Evolutionary conservation across 768 basidiomycete species (phyloP).

Genomic region (Leccinum ochraceum): DNA sequence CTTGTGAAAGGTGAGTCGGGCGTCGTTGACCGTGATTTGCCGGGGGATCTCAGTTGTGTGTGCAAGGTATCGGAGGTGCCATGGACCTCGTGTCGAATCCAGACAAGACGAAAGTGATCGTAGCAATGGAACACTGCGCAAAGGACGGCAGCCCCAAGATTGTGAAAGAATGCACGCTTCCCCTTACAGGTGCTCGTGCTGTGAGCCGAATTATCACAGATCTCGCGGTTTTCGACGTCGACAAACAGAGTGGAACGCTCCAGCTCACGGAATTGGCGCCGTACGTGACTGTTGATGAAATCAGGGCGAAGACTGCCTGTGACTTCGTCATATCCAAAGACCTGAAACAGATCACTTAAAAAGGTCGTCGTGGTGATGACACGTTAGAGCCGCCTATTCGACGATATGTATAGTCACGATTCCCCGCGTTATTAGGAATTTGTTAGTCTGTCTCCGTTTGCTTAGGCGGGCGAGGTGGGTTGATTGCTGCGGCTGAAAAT

Average conservation of each 20-base stretch:
- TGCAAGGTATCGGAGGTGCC: constrained; percentile 85
- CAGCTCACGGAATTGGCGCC: constrained; percentile 74
- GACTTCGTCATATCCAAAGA: constrained; percentile 62
- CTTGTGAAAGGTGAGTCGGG: constrained; percentile 67
- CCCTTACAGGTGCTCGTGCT: constrained; percentile 81
- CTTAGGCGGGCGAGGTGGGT: constrained; percentile 5
- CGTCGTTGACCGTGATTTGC: constrained; percentile 47
- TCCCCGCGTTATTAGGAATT: neutral
- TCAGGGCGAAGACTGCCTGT: constrained; percentile 79
- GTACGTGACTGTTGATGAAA: constrained; percentile 78
- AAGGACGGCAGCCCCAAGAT: constrained; percentile 90
- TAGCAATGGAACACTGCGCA: constrained; percentile 84
- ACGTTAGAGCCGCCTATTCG: neutral
- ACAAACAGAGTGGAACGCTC: constrained; percentile 67
- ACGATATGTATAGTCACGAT: neutral
- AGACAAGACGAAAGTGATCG: constrained; percentile 88
- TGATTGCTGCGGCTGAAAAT: constrained; percentile 20
- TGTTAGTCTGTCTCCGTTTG: constrained; percentile 1
- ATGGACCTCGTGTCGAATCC: constrained; percentile 98
- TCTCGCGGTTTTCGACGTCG: constrained; percentile 84
- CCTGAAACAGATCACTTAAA: constrained; percentile 38
- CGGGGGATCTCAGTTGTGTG: constrained; percentile 11
- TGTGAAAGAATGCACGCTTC: constrained; percentile 73
- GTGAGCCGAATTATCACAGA: constrained; percentile 93
- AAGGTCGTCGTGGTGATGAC: constrained; percentile 6